These are phyloP conservation scores for Emmonsiellopsis sp. DNA, from an alignment of 2,329 filamentous ascomycete genomes.

Conservation along the genomic window DNA sequence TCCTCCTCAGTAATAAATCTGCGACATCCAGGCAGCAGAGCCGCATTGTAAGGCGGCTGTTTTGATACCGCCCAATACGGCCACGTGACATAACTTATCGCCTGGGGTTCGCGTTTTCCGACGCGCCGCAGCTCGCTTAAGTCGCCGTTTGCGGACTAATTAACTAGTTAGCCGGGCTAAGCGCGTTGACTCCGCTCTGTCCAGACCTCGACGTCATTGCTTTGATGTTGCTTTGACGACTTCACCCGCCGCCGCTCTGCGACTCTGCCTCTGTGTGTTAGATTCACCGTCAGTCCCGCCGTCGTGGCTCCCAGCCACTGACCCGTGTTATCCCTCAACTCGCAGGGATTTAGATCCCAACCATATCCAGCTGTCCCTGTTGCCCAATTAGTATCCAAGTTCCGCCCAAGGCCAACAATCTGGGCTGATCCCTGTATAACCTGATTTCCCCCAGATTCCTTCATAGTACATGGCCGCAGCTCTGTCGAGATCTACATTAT, in stretches of 20 bases:
- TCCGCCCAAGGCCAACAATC: neutral
- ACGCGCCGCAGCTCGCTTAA: constrained; percentile 4
- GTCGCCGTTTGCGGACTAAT: neutral
- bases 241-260: neutral
- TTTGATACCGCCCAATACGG: neutral
- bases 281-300: neutral
- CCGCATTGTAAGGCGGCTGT: neutral
- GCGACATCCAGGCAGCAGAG: neutral
- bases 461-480: neutral
- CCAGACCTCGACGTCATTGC: constrained; percentile 3
- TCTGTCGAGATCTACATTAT: too few relatives aligned
- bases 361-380: constrained; percentile 3
- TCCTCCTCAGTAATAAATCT: neutral
- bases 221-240: neutral
- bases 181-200: neutral
- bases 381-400: constrained; percentile 1
- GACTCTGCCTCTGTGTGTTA: neutral
- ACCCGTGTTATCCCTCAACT: neutral
- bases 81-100: neutral
- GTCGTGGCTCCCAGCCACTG: neutral
- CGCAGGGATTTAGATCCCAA: constrained; percentile 2
- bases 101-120: neutral
- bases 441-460: neutral
- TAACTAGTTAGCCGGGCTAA: neutral
- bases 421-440: neutral